Percentiles rank a stretch among this genome's conserved stretches.
Conservation (phyloP, 805 yeast genomes). For the Hanseniaspora mollemarum region DNA sequence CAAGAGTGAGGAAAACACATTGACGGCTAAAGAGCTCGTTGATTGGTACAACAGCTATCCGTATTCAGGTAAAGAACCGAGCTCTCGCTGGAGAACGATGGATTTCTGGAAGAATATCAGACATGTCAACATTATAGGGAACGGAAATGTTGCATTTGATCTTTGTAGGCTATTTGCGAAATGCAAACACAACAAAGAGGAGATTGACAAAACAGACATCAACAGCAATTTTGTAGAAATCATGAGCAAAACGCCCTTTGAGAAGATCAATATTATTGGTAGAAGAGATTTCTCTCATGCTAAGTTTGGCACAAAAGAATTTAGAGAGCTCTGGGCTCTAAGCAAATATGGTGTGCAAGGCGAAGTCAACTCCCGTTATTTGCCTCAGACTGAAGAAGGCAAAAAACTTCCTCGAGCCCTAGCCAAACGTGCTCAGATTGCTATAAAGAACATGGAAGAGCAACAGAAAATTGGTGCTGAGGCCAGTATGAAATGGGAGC, state of each 20-base stretch:
- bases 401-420: constrained; percentile 1
- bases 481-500: constrained; percentile 41
- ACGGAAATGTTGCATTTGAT: constrained; percentile 93
- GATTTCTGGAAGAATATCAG: constrained; percentile 49
- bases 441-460: constrained; percentile 14
- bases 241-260: constrained; percentile 45
- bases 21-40: constrained; percentile 73
- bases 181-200: constrained; percentile 37
- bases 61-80: constrained; percentile 25
- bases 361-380: constrained; percentile 32
- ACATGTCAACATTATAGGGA: constrained; percentile 76
- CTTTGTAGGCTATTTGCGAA: constrained; percentile 62
- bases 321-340: constrained; percentile 68
- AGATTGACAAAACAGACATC: constrained; percentile 66
- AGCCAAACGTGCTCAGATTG: background rate
- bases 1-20: constrained; percentile 44
- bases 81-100: constrained; percentile 27
- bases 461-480: constrained; percentile 20
- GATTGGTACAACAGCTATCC: constrained; percentile 96
- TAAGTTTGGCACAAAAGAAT: constrained; percentile 85
- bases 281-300: constrained; percentile 77
- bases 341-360: constrained; percentile 42
- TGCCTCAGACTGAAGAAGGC: constrained; percentile 20
- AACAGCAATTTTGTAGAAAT: constrained; percentile 44
- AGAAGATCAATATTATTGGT: constrained; percentile 61